phyloP scores from a whole-genome alignment of 1,139 yeast genomes.

The Hanseniaspora sp. region DNA sequence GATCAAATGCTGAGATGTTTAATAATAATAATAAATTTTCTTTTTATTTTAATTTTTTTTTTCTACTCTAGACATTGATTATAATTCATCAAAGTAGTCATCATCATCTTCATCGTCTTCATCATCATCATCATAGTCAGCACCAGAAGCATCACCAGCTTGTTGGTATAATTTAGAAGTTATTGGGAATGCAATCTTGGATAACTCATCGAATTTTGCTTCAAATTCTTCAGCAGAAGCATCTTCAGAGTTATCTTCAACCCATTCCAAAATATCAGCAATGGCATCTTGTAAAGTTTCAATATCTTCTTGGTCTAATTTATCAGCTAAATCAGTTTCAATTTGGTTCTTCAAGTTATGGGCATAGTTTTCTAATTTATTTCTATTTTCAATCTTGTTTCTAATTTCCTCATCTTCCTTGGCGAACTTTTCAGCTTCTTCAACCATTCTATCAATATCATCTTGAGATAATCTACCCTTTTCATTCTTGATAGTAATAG shows the following conservation, averaged over 20 bases:
- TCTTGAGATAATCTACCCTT: constrained; percentile 91
- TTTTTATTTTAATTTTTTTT: neutral
- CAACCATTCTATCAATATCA: constrained; percentile 88
- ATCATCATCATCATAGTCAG: constrained; percentile 51
- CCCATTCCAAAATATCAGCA: constrained; percentile 77
- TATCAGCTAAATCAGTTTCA: constrained; percentile 56
- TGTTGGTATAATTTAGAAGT: constrained; percentile 78
- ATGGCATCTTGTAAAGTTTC: constrained; percentile 81
- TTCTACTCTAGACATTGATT: constrained; percentile 22
- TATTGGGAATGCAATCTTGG: constrained; percentile 80
- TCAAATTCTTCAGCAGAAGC: constrained; percentile 90
- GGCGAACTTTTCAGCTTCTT: constrained; percentile 85
- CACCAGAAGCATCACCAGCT: constrained; percentile 42
- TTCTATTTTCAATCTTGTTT: constrained; percentile 76
- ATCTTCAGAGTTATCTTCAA: constrained; percentile 68
- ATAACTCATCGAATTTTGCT: constrained; percentile 81
- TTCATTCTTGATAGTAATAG: constrained; percentile 90
- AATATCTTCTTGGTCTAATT: constrained; percentile 83
- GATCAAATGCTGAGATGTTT: neutral
- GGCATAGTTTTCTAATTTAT: constrained; percentile 80
- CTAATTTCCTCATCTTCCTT: constrained; percentile 75
- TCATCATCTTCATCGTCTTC: constrained; percentile 48
- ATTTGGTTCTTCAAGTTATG: constrained; percentile 73
- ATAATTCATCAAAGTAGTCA: constrained; percentile 47
- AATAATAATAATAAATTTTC: no score